These are phyloP conservation scores for Paraphoma chrysanthemicola DNA, from an alignment of 2,329 filamentous ascomycete genomes.

Conservation along the genomic window DNA sequence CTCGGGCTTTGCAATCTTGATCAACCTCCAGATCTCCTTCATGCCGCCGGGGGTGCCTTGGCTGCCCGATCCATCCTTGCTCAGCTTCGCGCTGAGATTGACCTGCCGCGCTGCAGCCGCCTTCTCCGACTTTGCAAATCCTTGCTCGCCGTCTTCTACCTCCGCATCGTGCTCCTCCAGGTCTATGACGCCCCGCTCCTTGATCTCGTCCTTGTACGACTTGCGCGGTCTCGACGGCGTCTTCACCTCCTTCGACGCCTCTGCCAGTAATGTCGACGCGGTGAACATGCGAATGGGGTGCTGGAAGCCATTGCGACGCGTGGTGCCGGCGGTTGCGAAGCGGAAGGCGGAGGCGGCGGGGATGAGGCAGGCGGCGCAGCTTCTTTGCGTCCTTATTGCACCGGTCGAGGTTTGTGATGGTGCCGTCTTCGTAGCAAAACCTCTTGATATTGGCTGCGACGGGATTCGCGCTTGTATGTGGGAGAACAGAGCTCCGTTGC, in stretches of 20 bases:
- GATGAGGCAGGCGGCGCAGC: constrained; percentile 16
- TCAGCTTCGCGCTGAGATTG: constrained; percentile 85
- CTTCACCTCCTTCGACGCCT: constrained; percentile 28
- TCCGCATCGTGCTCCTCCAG: constrained; percentile 50
- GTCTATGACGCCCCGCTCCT: constrained; percentile 44
- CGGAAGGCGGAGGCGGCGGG: constrained; percentile 16
- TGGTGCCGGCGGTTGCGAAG: constrained; percentile 23
- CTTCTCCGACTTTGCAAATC: constrained; percentile 78
- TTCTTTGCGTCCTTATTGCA: constrained; percentile 4
- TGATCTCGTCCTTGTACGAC: constrained; percentile 50
- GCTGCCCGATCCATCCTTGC: constrained; percentile 71
- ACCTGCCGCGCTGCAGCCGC: constrained; percentile 86
- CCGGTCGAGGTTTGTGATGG: not conserved
- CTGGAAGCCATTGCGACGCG: constrained; percentile 33
- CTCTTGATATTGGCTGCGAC: constrained; percentile 21
- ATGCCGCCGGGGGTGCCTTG: constrained; percentile 61
- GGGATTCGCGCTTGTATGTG: constrained; percentile 38
- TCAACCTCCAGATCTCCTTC: constrained; percentile 81
- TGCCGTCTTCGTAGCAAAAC: constrained; percentile 20
- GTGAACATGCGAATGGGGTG: constrained; percentile 37
- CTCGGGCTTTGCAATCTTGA: constrained; percentile 90
- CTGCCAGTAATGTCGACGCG: constrained; percentile 32
- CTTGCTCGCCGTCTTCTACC: constrained; percentile 65
- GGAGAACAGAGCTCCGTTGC: constrained; percentile 43
- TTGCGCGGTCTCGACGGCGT: constrained; percentile 27